A percentile compares a stretch with the other conserved stretches of the same genome.
phyloP scores from a whole-genome alignment of 116 monocot genomes.

The Trichopus zeylanicus region DNA sequence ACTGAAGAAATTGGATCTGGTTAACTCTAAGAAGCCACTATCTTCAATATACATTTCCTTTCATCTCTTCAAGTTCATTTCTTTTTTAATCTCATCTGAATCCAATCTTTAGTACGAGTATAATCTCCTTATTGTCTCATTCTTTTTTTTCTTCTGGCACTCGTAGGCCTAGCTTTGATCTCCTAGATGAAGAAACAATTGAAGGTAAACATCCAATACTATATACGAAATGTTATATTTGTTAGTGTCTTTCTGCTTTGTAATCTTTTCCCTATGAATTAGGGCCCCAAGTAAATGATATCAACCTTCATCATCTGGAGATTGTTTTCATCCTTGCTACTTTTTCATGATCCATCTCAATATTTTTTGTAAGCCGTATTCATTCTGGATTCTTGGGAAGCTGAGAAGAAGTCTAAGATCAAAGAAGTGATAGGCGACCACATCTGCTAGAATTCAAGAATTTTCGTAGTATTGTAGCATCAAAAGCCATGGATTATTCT shows the following conservation, averaged over 20 bases:
- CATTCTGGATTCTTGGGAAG: too few relatives aligned
- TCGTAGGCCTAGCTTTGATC: conserved; percentile 76
- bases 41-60: conserved; percentile 38
- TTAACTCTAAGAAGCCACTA: conserved; percentile 7
- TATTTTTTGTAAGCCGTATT: too few relatives aligned
- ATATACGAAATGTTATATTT: not conserved
- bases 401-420: conserved; percentile 23
- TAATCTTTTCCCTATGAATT: not conserved
- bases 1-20: conserved; percentile 12
- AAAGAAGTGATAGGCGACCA: conserved; percentile 65
- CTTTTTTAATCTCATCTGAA: too few relatives aligned
- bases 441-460: conserved; percentile 80
- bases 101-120: not conserved
- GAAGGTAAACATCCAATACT: conserved; percentile 52
- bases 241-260: too few relatives aligned
- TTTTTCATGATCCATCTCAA: too few relatives aligned
- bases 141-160: too few relatives aligned
- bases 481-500: conserved; percentile 45
- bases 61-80: too few relatives aligned
- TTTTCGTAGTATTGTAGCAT: conserved; percentile 46
- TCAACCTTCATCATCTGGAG: conserved; percentile 6
- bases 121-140: too few relatives aligned
- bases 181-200: conserved; percentile 41
- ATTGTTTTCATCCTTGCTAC: too few relatives aligned
- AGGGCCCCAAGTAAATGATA: not conserved